Percentiles rank a stretch among this genome's conserved stretches.
Conservation (phyloP, 768 basidiomycete genomes). For the Collybiopsis luxurians region DNA sequence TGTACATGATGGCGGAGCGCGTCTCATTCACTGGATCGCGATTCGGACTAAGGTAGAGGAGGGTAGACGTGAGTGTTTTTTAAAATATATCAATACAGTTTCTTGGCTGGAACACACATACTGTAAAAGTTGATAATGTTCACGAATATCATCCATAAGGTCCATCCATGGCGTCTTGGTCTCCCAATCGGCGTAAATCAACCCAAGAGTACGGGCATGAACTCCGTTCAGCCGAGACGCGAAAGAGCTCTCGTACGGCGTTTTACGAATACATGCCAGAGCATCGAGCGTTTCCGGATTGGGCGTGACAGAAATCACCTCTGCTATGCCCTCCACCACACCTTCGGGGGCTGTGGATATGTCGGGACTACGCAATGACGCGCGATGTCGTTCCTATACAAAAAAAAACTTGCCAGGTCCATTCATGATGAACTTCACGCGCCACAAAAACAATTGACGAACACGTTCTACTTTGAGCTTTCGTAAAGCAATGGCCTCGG, state of each 20-base stretch:
- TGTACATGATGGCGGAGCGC: slow-evolving; percentile 59
- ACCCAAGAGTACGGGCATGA: slow-evolving; percentile 25
- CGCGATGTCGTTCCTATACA: slow-evolving; percentile 29
- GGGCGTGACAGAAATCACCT: slow-evolving; percentile 20
- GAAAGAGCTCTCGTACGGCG: slow-evolving; percentile 66
- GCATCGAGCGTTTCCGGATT: slow-evolving; percentile 43
- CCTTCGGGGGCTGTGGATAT: slow-evolving; percentile 19
- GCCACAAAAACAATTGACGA: slow-evolving; percentile 11
- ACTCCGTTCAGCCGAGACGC: slow-evolving; percentile 58
- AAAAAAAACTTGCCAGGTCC: neutral
- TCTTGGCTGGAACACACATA: slow-evolving; percentile 28
- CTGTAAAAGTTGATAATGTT: slow-evolving; percentile 63
- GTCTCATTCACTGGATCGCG: slow-evolving; percentile 40
- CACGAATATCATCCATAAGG: slow-evolving; percentile 69
- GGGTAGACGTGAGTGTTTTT: neutral
- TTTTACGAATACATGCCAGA: slow-evolving; percentile 55
- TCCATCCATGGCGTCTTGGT: slow-evolving; percentile 69
- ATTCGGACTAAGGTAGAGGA: slow-evolving; percentile 45
- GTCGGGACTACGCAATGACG: slow-evolving; percentile 13
- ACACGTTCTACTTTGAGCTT: slow-evolving; percentile 47
- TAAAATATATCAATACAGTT: too few relatives aligned
- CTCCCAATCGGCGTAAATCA: slow-evolving; percentile 72
- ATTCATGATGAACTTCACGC: neutral
- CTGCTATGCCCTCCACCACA: slow-evolving; percentile 34
- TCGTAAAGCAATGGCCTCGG: slow-evolving; percentile 34